These are phyloP conservation scores for Zymoseptoria brevis DNA, from an alignment of 2,329 filamentous ascomycete genomes.

Conservation along the genomic window DNA sequence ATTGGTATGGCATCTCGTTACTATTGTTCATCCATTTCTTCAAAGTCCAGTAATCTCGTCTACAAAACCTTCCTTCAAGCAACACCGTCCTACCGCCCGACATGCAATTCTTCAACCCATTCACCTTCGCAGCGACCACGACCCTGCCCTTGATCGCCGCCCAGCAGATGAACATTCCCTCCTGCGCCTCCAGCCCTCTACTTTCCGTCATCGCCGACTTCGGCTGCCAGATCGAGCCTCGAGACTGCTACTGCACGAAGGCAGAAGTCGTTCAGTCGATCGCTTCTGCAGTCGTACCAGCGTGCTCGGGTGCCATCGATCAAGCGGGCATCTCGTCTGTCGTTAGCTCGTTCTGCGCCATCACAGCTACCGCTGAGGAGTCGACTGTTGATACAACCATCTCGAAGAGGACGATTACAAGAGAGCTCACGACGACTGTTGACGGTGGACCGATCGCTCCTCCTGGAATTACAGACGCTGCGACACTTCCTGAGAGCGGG, in stretches of 20 bases:
- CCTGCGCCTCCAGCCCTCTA: slow-evolving; percentile 12
- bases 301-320: slow-evolving; percentile 8
- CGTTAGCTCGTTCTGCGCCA: slow-evolving; percentile 2
- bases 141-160: not conserved
- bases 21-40: not conserved
- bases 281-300: slow-evolving; percentile 5
- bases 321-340: slow-evolving; percentile 1
- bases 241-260: slow-evolving; percentile 12
- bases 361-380: not conserved
- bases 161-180: slow-evolving; percentile 6
- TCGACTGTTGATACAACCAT: not conserved
- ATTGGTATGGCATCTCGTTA: not conserved
- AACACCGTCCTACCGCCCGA: not conserved
- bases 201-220: slow-evolving; percentile 7
- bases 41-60: not conserved
- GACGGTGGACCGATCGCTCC: not conserved
- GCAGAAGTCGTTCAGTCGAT: slow-evolving; percentile 6
- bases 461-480: not conserved
- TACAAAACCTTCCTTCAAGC: not conserved
- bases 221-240: slow-evolving; percentile 9
- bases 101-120: not conserved
- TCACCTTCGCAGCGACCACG: not conserved
- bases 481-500: not conserved
- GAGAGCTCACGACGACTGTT: not conserved
- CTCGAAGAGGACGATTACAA: not conserved